A percentile compares a stretch with the other conserved stretches of the same genome.
Conservation (phyloP, 192 early-diverging fungal species). For the Haplosporangium gracile region DNA sequence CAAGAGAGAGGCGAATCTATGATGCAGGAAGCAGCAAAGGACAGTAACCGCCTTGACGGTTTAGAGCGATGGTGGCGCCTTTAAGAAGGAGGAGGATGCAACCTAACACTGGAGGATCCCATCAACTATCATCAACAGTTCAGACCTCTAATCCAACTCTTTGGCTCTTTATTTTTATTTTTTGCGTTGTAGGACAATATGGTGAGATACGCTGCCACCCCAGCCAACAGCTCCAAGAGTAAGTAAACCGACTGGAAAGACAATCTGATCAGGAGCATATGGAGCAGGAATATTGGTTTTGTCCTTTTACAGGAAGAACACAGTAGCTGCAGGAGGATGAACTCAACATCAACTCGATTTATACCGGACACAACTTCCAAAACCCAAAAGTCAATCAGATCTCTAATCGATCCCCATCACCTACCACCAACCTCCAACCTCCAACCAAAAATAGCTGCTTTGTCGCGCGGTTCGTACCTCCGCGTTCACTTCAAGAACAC, state of each 20-base stretch:
- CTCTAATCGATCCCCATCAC: conserved; percentile 3
- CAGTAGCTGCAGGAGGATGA: background rate
- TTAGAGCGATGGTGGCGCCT: background rate
- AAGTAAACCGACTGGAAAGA: conserved; percentile 20
- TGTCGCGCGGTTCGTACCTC: conserved; percentile 93
- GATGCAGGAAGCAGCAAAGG: background rate
- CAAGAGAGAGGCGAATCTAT: background rate
- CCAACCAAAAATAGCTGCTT: conserved; percentile 70
- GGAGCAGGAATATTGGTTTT: background rate
- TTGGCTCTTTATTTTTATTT: background rate
- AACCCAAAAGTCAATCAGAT: background rate
- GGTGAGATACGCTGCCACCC: conserved; percentile 80
- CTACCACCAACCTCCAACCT: background rate
- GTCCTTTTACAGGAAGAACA: background rate
- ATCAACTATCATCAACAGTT: background rate
- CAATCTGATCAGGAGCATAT: conserved; percentile 1
- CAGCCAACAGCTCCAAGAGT: conserved; percentile 78
- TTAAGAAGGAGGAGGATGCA: background rate
- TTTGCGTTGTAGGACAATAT: conserved; percentile 54
- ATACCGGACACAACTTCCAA: background rate
- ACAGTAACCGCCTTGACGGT: too few relatives aligned
- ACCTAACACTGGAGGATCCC: background rate
- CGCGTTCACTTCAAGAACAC: conserved; percentile 99
- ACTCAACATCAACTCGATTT: background rate
- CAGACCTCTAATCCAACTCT: conserved; percentile 17